A percentile compares a stretch with the other conserved stretches of the same genome.
Conservation (phyloP, 345 rosid species). For the Nasturtium officinale region DNA sequence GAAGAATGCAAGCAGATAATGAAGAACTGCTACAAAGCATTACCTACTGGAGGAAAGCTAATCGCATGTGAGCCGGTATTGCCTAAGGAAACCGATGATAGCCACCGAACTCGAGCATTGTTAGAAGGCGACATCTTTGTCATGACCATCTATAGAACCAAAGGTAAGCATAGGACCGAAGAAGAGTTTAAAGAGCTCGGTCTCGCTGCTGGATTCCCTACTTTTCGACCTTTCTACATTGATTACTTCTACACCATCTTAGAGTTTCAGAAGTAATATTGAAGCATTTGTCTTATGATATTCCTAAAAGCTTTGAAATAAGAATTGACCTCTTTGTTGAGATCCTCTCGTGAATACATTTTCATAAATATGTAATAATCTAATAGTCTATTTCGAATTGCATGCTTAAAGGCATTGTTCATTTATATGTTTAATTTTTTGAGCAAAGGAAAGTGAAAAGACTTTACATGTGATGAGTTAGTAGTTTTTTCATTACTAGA, state of each 20-base stretch:
- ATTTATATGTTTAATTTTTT: conserved; percentile 1
- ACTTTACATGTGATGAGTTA: no score
- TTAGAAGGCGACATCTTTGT: conserved; percentile 79
- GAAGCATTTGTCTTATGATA: background rate
- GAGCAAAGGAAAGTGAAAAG: background rate
- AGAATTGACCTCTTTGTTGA: background rate
- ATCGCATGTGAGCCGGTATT: conserved; percentile 82
- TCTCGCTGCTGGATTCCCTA: conserved; percentile 61
- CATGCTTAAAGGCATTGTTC: background rate
- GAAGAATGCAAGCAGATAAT: conserved; percentile 77
- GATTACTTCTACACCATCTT: conserved; percentile 73
- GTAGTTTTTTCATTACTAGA: no score
- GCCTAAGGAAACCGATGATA: conserved; percentile 69
- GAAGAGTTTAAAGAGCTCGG: conserved; percentile 71
- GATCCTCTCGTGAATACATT: conserved; percentile 12
- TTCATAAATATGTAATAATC: conserved; percentile 9
- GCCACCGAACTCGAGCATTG: conserved; percentile 76
- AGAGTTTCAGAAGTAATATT: conserved; percentile 69
- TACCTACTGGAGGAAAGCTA: conserved; percentile 74
- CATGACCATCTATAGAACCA: conserved; percentile 78
- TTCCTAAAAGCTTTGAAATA: background rate
- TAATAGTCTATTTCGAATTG: background rate
- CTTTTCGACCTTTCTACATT: conserved; percentile 51
- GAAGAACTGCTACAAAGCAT: conserved; percentile 80
- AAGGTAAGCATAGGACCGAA: conserved; percentile 82